Evolutionary conservation across 2,329 filamentous ascomycete genomes (phyloP).

Genomic region (Talaromyces sp.): DNA sequence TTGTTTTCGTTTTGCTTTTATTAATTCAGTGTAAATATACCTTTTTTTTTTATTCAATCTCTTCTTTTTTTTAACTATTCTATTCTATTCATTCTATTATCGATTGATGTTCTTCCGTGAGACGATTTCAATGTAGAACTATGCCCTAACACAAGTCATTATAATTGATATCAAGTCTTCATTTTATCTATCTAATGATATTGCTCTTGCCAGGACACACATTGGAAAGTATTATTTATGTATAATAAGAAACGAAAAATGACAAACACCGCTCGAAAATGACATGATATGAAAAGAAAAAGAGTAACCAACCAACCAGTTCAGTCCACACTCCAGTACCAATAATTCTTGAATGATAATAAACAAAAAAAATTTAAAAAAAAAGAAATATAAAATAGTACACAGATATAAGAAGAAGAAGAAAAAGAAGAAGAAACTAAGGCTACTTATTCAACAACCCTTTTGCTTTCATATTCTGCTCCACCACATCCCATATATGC

Average conservation of each 20-base stretch:
- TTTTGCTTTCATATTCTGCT: constrained; percentile 77
- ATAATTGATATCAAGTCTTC: no score
- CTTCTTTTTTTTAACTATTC: neutral
- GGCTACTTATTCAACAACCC: constrained; percentile 57
- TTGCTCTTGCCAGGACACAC: neutral
- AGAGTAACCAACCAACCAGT: neutral
- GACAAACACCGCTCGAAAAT: neutral
- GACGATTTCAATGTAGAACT: neutral
- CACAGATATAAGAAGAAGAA: no score
- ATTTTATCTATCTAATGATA: neutral
- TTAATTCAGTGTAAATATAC: neutral
- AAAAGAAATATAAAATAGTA: constrained; percentile 5
- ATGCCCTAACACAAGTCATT: no score
- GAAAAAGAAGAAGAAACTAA: constrained; percentile 7
- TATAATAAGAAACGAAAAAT: neutral
- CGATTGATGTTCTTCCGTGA: neutral
- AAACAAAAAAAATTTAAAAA: constrained; percentile 1
- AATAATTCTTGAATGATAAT: neutral
- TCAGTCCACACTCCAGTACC: neutral
- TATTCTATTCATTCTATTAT: no score
- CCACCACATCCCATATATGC: constrained; percentile 83
- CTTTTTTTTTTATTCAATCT: neutral
- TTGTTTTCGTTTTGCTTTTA: neutral
- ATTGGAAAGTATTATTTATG: neutral
- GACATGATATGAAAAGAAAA: neutral